Percentiles rank a stretch among this genome's conserved stretches.
phyloP scores from a whole-genome alignment of 176 grass and related monocot genomes.

The Saccharum officinarum region DNA sequence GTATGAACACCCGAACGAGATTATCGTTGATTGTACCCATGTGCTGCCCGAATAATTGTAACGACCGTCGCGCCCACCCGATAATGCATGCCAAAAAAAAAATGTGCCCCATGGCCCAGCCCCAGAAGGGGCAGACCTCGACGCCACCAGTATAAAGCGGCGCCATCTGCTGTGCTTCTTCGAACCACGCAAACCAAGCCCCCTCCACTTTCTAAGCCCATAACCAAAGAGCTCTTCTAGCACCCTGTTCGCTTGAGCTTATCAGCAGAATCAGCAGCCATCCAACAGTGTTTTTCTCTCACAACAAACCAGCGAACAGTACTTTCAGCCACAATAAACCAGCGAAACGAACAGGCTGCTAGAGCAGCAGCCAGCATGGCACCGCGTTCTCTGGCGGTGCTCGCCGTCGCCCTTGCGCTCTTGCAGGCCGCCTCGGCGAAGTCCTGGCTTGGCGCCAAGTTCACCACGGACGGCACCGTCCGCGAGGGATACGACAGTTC shows the following conservation, averaged over 20 bases:
- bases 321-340: too few species aligned
- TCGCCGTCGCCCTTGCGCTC: neutral
- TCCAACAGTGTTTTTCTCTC: too few species aligned
- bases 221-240: neutral
- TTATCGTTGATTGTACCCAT: neutral
- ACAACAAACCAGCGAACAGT: too few species aligned
- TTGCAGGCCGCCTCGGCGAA: neutral
- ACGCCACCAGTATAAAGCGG: neutral
- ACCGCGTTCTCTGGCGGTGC: neutral
- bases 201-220: neutral
- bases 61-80: neutral
- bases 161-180: neutral
- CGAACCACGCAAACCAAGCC: neutral
- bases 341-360: too few species aligned
- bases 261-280: too few species aligned
- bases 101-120: neutral
- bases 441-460: neutral
- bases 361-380: neutral
- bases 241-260: too few species aligned
- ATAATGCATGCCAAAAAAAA: neutral
- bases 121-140: neutral
- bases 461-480: slow-evolving; percentile 5
- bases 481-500: neutral
- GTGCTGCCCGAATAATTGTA: slow-evolving; percentile 11
- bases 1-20: neutral